phyloP scores from a whole-genome alignment of 2,329 filamentous ascomycete species.

The Pseudodiploospora longispora region DNA sequence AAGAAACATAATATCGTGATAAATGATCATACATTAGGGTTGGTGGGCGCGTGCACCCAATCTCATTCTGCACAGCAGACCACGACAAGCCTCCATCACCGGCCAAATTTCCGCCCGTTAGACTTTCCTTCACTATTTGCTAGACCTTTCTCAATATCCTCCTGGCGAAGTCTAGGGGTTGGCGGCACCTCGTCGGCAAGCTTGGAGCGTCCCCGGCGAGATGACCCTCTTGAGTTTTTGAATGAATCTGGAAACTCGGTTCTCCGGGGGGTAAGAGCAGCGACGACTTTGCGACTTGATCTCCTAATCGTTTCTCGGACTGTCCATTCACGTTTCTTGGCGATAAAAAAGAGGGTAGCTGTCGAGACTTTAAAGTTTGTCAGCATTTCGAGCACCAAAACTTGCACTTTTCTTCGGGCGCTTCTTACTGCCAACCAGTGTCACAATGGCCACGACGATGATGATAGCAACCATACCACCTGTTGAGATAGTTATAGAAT shows the following conservation, averaged over 20 bases:
- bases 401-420: not conserved
- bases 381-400: constrained; percentile 5
- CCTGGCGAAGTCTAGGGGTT: constrained; percentile 45
- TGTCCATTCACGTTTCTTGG: constrained; percentile 81
- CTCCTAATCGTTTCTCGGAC: constrained; percentile 63
- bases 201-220: constrained; percentile 32
- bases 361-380: constrained; percentile 43
- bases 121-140: constrained; percentile 29
- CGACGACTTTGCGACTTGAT: constrained; percentile 55
- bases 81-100: not conserved
- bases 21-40: not conserved
- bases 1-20: constrained; percentile 6
- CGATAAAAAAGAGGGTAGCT: constrained; percentile 64
- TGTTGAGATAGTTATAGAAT: constrained; percentile 54
- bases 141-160: constrained; percentile 53
- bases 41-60: not conserved
- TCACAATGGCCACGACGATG: constrained; percentile 58
- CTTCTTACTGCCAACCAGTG: constrained; percentile 59
- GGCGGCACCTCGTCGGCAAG: constrained; percentile 49
- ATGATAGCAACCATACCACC: constrained; percentile 69
- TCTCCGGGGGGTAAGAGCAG: constrained; percentile 53
- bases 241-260: constrained; percentile 52
- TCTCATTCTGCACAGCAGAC: not conserved
- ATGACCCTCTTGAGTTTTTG: constrained; percentile 31
- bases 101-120: constrained; percentile 16